Conservation (phyloP, 192 early-diverging fungal genomes). For the Funneliformis mosseae region DNA sequence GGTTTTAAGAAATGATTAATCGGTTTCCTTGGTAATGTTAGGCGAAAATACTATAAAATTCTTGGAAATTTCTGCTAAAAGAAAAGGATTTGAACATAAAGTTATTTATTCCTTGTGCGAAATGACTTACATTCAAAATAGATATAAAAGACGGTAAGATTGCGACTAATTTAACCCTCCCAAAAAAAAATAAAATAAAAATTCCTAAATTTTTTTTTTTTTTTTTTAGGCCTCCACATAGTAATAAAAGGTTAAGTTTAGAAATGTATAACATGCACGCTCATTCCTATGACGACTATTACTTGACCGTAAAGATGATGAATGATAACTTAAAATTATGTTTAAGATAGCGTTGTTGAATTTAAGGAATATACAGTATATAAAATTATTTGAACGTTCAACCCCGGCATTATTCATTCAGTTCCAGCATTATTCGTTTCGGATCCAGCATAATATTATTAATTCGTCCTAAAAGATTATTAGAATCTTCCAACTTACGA, state of each 20-base stretch:
- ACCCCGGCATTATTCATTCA: too few relatives aligned
- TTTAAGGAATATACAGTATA: too few relatives aligned
- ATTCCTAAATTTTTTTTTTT: too few relatives aligned
- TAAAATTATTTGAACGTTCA: not conserved
- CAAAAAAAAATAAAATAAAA: not conserved
- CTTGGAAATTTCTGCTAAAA: not conserved
- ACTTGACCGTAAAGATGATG: conserved; percentile 2
- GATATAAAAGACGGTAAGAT: conserved; percentile 14
- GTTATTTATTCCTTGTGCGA: not conserved
- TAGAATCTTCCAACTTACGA: too few relatives aligned
- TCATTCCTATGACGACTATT: conserved; percentile 6
- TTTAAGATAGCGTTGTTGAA: conserved; percentile 17
- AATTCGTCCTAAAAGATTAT: too few relatives aligned
- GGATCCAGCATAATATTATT: too few relatives aligned
- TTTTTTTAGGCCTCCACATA: conserved; percentile 12
- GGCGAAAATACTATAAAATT: conserved; percentile 18
- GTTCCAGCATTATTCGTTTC: too few relatives aligned
- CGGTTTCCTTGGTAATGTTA: not conserved
- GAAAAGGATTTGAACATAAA: conserved; percentile 15
- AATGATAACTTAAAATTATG: conserved; percentile 11
- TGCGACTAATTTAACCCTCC: too few relatives aligned
- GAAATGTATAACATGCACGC: not conserved
- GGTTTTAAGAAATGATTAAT: not conserved
- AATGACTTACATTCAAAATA: conserved; percentile 20
- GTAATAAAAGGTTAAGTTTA: not conserved